Evolutionary conservation across 768 basidiomycete genomes (phyloP).

Genomic region (Boletus tylopilopsis): DNA sequence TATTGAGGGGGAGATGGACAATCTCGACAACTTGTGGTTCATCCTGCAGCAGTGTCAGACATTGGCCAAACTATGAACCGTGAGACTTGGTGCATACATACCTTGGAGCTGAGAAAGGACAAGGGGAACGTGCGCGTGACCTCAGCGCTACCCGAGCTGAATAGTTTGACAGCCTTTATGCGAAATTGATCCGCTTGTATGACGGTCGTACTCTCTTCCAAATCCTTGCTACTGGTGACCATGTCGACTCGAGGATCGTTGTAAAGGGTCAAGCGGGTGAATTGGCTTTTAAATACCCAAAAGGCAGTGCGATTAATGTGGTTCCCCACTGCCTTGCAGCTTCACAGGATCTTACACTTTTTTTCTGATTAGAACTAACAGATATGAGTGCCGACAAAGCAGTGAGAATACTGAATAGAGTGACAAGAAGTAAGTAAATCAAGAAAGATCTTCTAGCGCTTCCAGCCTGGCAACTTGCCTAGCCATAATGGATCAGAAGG

Average conservation of each 20-base stretch:
- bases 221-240: not conserved
- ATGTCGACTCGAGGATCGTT: no score
- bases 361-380: not conserved
- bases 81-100: not conserved
- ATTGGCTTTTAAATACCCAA: no score
- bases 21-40: constrained; percentile 15
- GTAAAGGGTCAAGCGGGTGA: no score
- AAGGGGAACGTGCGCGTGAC: constrained; percentile 19
- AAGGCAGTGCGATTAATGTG: not conserved
- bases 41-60: constrained; percentile 9
- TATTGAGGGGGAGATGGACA: constrained; percentile 8
- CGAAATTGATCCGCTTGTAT: constrained; percentile 12
- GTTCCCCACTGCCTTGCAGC: not conserved
- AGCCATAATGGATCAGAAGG: constrained; percentile 8
- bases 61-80: no score
- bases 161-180: constrained; percentile 19
- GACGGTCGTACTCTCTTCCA: not conserved
- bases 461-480: constrained; percentile 52
- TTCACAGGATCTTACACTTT: constrained; percentile 1
- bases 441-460: constrained; percentile 38
- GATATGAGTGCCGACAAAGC: not conserved
- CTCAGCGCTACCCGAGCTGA: constrained; percentile 11
- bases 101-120: constrained; percentile 10
- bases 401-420: constrained; percentile 1
- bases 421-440: constrained; percentile 4